Conservation (phyloP, 169 alveolate species). For the Cystoisospora suis region DNA sequence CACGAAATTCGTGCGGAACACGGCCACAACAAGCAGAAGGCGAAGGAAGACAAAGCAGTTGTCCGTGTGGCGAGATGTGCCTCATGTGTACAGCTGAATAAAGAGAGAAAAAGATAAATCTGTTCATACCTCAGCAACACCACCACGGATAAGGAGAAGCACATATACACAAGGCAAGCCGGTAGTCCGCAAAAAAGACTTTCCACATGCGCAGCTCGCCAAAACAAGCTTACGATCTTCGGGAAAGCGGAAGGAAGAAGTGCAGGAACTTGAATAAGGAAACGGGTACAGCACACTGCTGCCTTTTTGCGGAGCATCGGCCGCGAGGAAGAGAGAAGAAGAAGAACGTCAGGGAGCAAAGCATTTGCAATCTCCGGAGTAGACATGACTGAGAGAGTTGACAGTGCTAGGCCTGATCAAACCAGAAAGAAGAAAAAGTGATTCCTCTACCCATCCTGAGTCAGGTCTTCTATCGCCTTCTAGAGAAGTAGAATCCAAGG, state of each 20-base stretch:
- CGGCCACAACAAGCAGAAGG: too few relatives aligned
- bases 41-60: too few relatives aligned
- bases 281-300: constrained; percentile 65
- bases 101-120: too few relatives aligned
- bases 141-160: background rate
- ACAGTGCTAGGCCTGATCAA: constrained; percentile 50
- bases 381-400: constrained; percentile 38
- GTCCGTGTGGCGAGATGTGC: too few relatives aligned
- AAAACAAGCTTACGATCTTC: constrained; percentile 24
- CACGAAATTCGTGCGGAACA: too few relatives aligned
- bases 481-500: too few relatives aligned
- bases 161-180: background rate
- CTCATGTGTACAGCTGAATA: too few relatives aligned
- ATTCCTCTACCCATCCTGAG: too few relatives aligned
- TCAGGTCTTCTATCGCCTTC: too few relatives aligned
- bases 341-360: constrained; percentile 43
- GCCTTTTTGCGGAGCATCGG: constrained; percentile 65
- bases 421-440: too few relatives aligned
- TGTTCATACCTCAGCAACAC: background rate
- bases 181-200: background rate
- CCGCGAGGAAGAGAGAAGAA: constrained; percentile 45
- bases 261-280: constrained; percentile 51
- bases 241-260: constrained; percentile 63
- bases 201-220: too few relatives aligned
- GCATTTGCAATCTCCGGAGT: constrained; percentile 43